Evolutionary conservation across 495 filamentous ascomycete species (phyloP).

Genomic region (Aspergillus cristatus): DNA sequence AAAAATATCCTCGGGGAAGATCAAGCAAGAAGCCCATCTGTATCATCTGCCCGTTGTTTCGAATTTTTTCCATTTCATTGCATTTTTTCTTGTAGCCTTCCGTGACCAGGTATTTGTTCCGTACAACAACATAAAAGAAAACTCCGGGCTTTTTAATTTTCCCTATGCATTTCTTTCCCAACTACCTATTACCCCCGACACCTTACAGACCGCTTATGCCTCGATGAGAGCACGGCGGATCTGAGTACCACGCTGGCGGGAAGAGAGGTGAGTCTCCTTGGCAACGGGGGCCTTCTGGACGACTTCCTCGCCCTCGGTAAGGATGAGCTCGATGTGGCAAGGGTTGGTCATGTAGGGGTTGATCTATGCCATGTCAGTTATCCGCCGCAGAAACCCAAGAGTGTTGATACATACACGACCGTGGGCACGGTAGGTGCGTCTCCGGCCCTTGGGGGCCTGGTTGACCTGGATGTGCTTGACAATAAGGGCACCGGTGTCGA

Average conservation of each 20-base stretch:
- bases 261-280: conserved; percentile 59
- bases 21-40: neutral
- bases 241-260: conserved; percentile 79
- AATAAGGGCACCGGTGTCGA: conserved; percentile 91
- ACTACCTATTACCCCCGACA: conserved; percentile 21
- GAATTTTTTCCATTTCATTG: conserved; percentile 27
- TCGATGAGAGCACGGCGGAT: conserved; percentile 72
- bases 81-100: conserved; percentile 25
- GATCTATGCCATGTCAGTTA: conserved; percentile 51
- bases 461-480: conserved; percentile 99
- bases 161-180: conserved; percentile 17
- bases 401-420: conserved; percentile 73
- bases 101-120: conserved; percentile 37
- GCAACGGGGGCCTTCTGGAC: conserved; percentile 69
- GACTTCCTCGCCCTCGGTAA: conserved; percentile 85
- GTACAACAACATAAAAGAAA: conserved; percentile 29
- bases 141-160: conserved; percentile 28
- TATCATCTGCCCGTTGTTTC: conserved; percentile 13
- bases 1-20: neutral
- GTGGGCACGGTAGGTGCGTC: conserved; percentile 98
- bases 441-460: conserved; percentile 96
- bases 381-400: neutral
- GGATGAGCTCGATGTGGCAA: conserved; percentile 99
- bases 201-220: conserved; percentile 44
- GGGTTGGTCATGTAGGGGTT: conserved; percentile 99